These are phyloP conservation scores for Pseudisothecium myosuroides DNA, from an alignment of 225 moss, liverwort and hornwort genomes.

Conservation along the genomic window DNA sequence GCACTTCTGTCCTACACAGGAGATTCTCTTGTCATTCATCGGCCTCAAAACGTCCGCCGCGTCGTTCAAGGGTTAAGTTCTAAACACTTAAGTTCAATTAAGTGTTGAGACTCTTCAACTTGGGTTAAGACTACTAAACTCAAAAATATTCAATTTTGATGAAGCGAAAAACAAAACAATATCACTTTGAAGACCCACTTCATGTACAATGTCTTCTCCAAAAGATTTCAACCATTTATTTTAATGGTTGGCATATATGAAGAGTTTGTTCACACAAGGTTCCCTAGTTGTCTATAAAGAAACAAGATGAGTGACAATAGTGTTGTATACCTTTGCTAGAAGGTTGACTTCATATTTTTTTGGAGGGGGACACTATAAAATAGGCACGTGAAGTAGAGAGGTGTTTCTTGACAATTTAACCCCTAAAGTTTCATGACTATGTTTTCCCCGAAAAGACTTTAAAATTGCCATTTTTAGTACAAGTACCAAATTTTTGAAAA, in stretches of 20 bases:
- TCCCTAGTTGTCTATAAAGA: neutral
- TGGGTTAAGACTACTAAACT: neutral
- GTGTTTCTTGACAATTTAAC: neutral
- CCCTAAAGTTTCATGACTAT: too few relatives aligned
- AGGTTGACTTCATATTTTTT: neutral
- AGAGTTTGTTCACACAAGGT: neutral
- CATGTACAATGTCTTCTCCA: neutral
- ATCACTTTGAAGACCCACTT: neutral
- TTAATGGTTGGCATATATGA: neutral
- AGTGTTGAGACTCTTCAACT: neutral
- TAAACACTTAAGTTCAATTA: too few relatives aligned
- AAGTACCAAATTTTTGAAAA: too few relatives aligned
- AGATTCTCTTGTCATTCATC: too few relatives aligned
- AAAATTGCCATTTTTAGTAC: too few relatives aligned
- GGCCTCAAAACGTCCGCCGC: too few relatives aligned
- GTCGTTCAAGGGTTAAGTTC: too few relatives aligned
- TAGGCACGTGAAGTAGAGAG: neutral
- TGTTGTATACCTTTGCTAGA: neutral
- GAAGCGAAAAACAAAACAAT: neutral
- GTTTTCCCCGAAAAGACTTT: too few relatives aligned
- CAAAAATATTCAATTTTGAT: neutral
- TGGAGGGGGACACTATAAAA: rapidly evolving
- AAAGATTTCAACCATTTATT: neutral
- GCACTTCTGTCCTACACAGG: too few relatives aligned
- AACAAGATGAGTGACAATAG: neutral